A percentile compares a stretch with the other conserved stretches of the same genome.
These are phyloP conservation scores for Penicillium daleae DNA, from an alignment of 495 filamentous ascomycete species.

Conservation along the genomic window DNA sequence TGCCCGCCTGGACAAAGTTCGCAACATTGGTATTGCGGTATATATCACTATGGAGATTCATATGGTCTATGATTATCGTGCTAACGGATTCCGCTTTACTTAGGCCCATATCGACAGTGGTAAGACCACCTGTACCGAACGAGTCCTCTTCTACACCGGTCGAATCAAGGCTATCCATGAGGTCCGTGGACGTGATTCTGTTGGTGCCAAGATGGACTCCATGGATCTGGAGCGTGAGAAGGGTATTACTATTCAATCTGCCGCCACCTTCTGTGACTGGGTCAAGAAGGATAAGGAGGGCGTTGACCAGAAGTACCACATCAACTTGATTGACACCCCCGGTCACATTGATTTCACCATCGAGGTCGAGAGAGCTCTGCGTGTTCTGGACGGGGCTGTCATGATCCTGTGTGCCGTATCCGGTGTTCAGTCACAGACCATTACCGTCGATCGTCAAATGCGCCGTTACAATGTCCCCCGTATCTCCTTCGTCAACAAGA, in stretches of 20 bases:
- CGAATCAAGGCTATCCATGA: constrained; percentile 97
- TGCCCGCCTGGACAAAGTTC: constrained; percentile 72
- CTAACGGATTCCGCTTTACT: constrained; percentile 17
- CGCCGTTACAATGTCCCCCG: constrained; percentile 94
- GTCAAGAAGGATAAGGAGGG: constrained; percentile 73
- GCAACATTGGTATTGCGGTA: constrained; percentile 99
- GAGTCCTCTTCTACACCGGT: constrained; percentile 98
- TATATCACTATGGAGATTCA: constrained; percentile 18
- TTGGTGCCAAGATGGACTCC: constrained; percentile 99
- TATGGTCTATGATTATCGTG: not conserved
- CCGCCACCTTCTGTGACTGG: constrained; percentile 98
- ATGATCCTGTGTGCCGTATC: constrained; percentile 99
- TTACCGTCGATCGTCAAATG: constrained; percentile 99
- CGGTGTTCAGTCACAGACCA: constrained; percentile 96
- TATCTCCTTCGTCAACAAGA: constrained; percentile 98
- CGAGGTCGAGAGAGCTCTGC: constrained; percentile 94
- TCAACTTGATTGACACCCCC: constrained; percentile 98
- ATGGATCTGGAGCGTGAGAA: constrained; percentile 99
- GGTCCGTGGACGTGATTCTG: constrained; percentile 91
- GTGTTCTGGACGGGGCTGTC: constrained; percentile 95
- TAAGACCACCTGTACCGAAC: constrained; percentile 96
- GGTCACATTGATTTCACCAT: constrained; percentile 99
- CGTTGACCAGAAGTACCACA: constrained; percentile 87
- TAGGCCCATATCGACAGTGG: constrained; percentile 99
- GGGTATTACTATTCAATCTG: constrained; percentile 98